phyloP scores from a whole-genome alignment of 2,329 filamentous ascomycete species.

The Hortaea werneckii region DNA sequence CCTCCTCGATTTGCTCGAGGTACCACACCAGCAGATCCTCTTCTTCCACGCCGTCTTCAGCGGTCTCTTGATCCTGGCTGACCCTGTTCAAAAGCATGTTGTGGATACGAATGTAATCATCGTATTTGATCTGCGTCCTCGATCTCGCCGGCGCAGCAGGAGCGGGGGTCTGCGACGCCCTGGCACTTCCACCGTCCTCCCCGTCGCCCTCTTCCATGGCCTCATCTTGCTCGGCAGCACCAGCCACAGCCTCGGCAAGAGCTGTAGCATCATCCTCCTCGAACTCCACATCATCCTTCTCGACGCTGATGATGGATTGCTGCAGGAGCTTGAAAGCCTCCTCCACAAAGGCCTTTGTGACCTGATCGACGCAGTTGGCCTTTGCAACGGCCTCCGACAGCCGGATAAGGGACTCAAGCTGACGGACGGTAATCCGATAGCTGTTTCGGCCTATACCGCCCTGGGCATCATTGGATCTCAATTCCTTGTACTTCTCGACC shows the following conservation, averaged over 20 bases:
- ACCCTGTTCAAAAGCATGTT: constrained; percentile 76
- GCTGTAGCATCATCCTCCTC: constrained; percentile 54
- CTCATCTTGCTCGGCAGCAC: constrained; percentile 37
- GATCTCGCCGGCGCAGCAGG: constrained; percentile 31
- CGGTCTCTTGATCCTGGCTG: constrained; percentile 66
- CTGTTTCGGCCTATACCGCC: constrained; percentile 89
- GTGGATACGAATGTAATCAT: constrained; percentile 86
- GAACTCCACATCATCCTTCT: constrained; percentile 94
- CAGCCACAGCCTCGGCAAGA: constrained; percentile 41
- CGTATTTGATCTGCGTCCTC: constrained; percentile 86
- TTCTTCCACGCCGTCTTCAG: constrained; percentile 74
- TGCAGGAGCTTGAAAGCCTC: constrained; percentile 87
- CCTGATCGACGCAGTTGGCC: constrained; percentile 88
- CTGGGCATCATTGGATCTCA: constrained; percentile 85
- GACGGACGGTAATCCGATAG: constrained; percentile 93
- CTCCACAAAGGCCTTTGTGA: constrained; percentile 72
- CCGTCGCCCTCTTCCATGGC: constrained; percentile 37
- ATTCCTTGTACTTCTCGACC: constrained; percentile 89
- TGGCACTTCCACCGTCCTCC: constrained; percentile 11
- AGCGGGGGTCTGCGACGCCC: background rate
- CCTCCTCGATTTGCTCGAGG: constrained; percentile 78
- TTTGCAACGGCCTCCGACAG: constrained; percentile 97
- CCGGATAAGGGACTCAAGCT: constrained; percentile 91
- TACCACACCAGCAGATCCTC: constrained; percentile 82
- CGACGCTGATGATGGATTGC: constrained; percentile 93